Conservation (phyloP, 2,329 filamentous ascomycete genomes). For the Cladorrhinum sp. region DNA sequence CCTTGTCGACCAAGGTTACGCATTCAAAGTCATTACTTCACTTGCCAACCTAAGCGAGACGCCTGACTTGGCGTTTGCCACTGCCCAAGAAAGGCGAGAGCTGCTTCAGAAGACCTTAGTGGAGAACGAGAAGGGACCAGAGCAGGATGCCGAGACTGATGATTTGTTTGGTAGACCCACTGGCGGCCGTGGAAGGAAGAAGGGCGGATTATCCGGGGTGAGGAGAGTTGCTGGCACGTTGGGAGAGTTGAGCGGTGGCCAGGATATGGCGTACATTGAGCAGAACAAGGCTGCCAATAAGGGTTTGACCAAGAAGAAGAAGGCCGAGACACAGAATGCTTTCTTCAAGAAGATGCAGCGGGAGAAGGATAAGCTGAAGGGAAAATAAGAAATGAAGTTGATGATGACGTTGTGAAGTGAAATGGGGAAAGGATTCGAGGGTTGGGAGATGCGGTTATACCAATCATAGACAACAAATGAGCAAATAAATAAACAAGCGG, state of each 20-base stretch:
- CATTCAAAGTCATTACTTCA: slow-evolving; percentile 98
- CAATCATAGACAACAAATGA: too few species aligned
- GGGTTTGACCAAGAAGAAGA: slow-evolving; percentile 54
- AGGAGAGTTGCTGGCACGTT: slow-evolving; percentile 81
- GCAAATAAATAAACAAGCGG: too few species aligned
- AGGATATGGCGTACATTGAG: slow-evolving; percentile 96
- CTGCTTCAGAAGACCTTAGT: slow-evolving; percentile 85
- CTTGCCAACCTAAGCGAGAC: slow-evolving; percentile 86
- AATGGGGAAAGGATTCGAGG: too few species aligned
- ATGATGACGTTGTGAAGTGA: too few species aligned
- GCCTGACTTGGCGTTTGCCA: slow-evolving; percentile 74
- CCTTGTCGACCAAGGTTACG: slow-evolving; percentile 95
- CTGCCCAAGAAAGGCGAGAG: slow-evolving; percentile 76
- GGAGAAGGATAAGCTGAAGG: slow-evolving; percentile 51
- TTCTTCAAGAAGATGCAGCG: slow-evolving; percentile 66
- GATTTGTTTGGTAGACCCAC: slow-evolving; percentile 37
- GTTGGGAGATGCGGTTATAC: too few species aligned
- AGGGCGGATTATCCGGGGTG: slow-evolving; percentile 35
- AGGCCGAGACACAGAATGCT: slow-evolving; percentile 48
- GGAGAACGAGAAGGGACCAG: slow-evolving; percentile 58
- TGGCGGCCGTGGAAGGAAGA: slow-evolving; percentile 15
- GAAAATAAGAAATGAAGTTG: too few species aligned
- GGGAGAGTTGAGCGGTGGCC: slow-evolving; percentile 81
- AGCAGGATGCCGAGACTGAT: slow-evolving; percentile 36
- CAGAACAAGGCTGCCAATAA: slow-evolving; percentile 73